phyloP scores from a whole-genome alignment of 148 eudicot genomes.

The Pouteria glomerata region DNA sequence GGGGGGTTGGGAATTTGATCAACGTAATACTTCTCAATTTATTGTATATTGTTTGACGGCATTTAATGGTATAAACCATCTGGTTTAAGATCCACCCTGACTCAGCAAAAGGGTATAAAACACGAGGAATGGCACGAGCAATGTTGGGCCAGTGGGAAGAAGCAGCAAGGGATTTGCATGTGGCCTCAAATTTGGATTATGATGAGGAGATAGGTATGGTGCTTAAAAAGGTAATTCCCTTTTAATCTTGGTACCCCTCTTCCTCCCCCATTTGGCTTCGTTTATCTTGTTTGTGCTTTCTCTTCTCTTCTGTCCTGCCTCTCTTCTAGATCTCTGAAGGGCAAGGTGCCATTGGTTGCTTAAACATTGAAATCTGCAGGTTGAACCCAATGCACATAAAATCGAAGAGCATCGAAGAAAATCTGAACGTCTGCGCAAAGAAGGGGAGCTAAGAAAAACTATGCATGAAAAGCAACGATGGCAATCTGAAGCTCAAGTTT shows the following conservation, averaged over 20 bases:
- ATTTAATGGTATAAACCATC: not conserved
- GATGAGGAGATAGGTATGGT: conserved; percentile 54
- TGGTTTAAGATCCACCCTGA: conserved; percentile 56
- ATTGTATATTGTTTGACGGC: not conserved
- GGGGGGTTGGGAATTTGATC: not conserved
- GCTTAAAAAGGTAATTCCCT: conserved; percentile 52
- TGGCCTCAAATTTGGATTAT: conserved; percentile 64
- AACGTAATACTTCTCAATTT: conserved; percentile 1
- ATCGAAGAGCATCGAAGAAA: conserved; percentile 60
- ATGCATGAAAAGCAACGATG: conserved; percentile 39
- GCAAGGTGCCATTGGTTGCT: not conserved
- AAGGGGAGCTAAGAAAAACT: conserved; percentile 34
- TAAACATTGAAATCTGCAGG: no score
- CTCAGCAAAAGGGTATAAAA: conserved; percentile 68
- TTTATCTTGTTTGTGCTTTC: not conserved
- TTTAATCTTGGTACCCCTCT: no score
- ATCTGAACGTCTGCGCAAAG: conserved; percentile 49
- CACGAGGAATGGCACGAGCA: conserved; percentile 63
- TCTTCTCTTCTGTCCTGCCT: not conserved
- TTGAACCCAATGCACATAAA: conserved; percentile 62
- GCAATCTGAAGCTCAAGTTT: no score
- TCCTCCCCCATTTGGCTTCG: no score
- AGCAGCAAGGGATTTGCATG: conserved; percentile 57
- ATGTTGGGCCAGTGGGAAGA: conserved; percentile 71
- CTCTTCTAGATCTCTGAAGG: not conserved